Evolutionary conservation across 1,284 basidiomycete genomes (phyloP).

Genomic region (Heterobasidion irregulare): DNA sequence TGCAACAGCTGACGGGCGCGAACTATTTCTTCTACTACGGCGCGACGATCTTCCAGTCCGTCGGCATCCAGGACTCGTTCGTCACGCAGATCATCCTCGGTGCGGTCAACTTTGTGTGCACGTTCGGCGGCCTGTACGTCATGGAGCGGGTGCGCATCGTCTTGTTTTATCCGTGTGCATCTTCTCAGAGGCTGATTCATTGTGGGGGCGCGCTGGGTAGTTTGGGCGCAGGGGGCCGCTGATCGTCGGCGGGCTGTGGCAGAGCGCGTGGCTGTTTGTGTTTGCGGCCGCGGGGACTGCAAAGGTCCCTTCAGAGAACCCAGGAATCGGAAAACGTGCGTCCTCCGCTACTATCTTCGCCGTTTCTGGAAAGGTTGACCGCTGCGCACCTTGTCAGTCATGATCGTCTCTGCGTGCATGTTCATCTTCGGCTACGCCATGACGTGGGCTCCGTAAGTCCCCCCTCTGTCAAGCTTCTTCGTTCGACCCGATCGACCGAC

Average conservation of each 20-base stretch:
- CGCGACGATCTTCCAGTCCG: slow-evolving; percentile 59
- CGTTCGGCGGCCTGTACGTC: slow-evolving; percentile 62
- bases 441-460: slow-evolving; percentile 57
- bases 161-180: not conserved
- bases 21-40: slow-evolving; percentile 71
- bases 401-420: slow-evolving; percentile 74
- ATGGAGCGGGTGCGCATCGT: slow-evolving; percentile 46
- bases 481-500: not conserved
- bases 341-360: slow-evolving; percentile 4
- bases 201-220: slow-evolving; percentile 16
- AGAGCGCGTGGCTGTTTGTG: slow-evolving; percentile 68
- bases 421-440: slow-evolving; percentile 75
- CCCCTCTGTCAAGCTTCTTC: not conserved
- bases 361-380: slow-evolving; percentile 1
- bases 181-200: not conserved
- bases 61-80: slow-evolving; percentile 62
- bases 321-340: slow-evolving; percentile 44
- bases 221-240: slow-evolving; percentile 57
- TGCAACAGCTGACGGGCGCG: slow-evolving; percentile 73
- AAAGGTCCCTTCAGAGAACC: slow-evolving; percentile 40
- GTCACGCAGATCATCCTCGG: slow-evolving; percentile 70
- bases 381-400: slow-evolving; percentile 30
- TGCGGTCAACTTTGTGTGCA: slow-evolving; percentile 62
- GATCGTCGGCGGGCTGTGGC: slow-evolving; percentile 67
- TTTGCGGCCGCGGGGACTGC: slow-evolving; percentile 72